These are phyloP conservation scores for Liriodendron chinense DNA, from an alignment of 164 flowering plant species.

Conservation along the genomic window DNA sequence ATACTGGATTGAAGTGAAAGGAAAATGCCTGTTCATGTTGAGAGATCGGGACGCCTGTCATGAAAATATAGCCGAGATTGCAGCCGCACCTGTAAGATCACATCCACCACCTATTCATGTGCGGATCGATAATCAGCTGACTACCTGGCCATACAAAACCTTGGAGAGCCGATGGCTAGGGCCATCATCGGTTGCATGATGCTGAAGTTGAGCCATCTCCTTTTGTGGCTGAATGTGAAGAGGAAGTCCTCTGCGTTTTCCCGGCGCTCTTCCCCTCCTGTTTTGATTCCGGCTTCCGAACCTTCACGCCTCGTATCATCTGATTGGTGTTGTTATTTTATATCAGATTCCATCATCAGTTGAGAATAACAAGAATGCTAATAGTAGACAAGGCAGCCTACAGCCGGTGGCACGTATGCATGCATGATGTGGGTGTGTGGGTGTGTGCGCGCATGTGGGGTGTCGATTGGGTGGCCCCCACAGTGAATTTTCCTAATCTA, in stretches of 20 bases:
- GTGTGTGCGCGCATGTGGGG: too few species aligned
- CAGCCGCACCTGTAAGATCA: not conserved
- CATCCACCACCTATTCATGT: not conserved
- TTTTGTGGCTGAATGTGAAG: slow-evolving; percentile 3
- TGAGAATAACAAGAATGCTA: not conserved
- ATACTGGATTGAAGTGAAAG: not conserved
- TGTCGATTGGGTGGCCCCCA: too few species aligned
- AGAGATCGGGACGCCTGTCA: not conserved
- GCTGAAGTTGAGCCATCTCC: not conserved
- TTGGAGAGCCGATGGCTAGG: not conserved
- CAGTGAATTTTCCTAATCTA: too few species aligned
- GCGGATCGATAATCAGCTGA: too few species aligned
- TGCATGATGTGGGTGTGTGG: not conserved
- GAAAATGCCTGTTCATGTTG: not conserved
- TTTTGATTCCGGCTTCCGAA: slow-evolving; percentile 51
- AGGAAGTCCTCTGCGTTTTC: slow-evolving; percentile 36
- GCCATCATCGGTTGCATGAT: not conserved
- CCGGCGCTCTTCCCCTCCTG: slow-evolving; percentile 37
- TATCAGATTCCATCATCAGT: not conserved
- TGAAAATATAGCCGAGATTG: not conserved
- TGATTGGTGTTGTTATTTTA: slow-evolving; percentile 15
- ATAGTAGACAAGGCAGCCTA: not conserved
- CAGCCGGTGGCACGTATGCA: not conserved
- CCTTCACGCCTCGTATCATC: slow-evolving; percentile 92
- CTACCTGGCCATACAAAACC: too few species aligned